Evolutionary conservation across 192 early-diverging fungal genomes (phyloP), one percentile per base, ranked within the genome.

Genomic region (Entophlyctis luteolus): DNA sequence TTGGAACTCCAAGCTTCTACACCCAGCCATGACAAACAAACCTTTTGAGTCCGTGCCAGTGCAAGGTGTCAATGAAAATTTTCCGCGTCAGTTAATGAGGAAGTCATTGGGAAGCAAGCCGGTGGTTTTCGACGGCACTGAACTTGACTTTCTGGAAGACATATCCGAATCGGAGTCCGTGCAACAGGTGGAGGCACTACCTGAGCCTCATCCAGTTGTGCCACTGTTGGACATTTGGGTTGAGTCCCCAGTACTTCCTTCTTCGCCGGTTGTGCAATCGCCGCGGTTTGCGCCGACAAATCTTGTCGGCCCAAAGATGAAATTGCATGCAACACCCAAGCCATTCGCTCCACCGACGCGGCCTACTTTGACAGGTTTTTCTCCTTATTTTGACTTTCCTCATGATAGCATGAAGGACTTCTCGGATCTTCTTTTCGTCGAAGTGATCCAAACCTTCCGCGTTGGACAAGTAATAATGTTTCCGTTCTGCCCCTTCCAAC

Each of bases 101-200:
- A 53, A 28, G 0, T 10, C 39, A 48, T 39, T 77, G 5, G 49
- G 65, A 12, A 48, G 62, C 4, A 56, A 37, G n/a, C 68, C 73
- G 3, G 52, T 53, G 49, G 70, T 71, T 73, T 71, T 71, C 10
- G 76, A 77, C 46, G 76, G 76, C 14, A 73, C 72, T 1, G 76
- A 77, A 45, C 55, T 77, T 29, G 76, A 77, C 48, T 53, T 23
- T 34, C 48, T 77, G 28, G 72, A 77, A 10, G 75, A 77, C 46
- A 57, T 76, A 32, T 66, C 63, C 29, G 69, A 66, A 59, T 8
- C 57, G 12, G 38, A 42, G 6, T 42, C 10, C 23, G 39, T 57
- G 29, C 55, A n/a, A 18, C 10, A 52, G 4, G 33, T n/a, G 33
- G 48, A 39, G n/a, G 35, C 63, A 23, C 18, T 59, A 42, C 57